phyloP scores from a whole-genome alignment of 2,329 filamentous ascomycete genomes.

The Knufia petricola region DNA sequence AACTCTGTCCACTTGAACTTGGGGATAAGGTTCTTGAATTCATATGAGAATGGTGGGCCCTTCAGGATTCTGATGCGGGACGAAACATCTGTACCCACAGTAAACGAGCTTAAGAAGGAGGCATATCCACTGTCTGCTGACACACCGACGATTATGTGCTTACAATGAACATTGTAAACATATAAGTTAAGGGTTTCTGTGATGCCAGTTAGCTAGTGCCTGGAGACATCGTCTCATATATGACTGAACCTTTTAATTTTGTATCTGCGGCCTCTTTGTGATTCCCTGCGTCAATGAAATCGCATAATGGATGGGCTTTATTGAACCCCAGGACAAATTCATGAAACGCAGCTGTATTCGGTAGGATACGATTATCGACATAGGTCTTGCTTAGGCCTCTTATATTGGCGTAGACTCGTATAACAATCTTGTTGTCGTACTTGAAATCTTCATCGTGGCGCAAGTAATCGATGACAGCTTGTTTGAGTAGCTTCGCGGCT shows the following conservation, averaged over 20 bases:
- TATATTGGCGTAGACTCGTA: constrained; percentile 34
- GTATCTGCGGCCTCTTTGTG: constrained; percentile 37
- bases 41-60: constrained; percentile 31
- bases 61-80: constrained; percentile 31
- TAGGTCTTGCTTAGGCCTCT: constrained; percentile 30
- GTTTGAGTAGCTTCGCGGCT: constrained; percentile 12
- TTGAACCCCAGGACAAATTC: constrained; percentile 37
- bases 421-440: constrained; percentile 24
- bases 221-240: not conserved
- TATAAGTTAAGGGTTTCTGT: constrained; percentile 5
- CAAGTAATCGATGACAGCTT: constrained; percentile 13
- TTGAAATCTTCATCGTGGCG: constrained; percentile 12
- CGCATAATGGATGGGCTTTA: constrained; percentile 29
- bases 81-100: constrained; percentile 21
- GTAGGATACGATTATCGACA: constrained; percentile 24
- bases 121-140: constrained; percentile 37
- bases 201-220: constrained; percentile 7
- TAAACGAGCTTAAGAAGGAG: constrained; percentile 30
- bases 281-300: constrained; percentile 35
- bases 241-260: constrained; percentile 32
- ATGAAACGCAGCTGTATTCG: constrained; percentile 22
- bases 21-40: constrained; percentile 25
- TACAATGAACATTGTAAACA: constrained; percentile 31
- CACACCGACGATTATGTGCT: constrained; percentile 34
- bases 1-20: constrained; percentile 34